These are phyloP conservation scores for Peronospora belbahrii DNA, from an alignment of 352 stramenopile genomes.

Conservation along the genomic window DNA sequence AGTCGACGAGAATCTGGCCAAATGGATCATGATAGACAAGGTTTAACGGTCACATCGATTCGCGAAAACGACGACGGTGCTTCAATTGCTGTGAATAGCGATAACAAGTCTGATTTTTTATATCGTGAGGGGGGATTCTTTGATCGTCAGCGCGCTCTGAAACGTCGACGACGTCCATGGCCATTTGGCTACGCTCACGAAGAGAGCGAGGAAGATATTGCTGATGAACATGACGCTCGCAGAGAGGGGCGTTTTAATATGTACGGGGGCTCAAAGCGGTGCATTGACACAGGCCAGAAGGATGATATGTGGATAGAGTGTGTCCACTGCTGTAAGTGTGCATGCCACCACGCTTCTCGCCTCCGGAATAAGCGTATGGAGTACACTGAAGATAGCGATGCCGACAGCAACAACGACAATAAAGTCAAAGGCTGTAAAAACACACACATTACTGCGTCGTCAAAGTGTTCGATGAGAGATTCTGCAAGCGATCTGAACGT, in stretches of 20 bases:
- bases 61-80: constrained; percentile 17
- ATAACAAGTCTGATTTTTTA: constrained; percentile 56
- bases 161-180: constrained; percentile 46
- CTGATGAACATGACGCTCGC: constrained; percentile 12
- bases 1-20: constrained; percentile 9
- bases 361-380: constrained; percentile 2
- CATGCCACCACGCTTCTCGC: constrained; percentile 23
- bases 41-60: constrained; percentile 10
- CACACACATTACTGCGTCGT: background rate
- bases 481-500: constrained; percentile 6
- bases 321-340: constrained; percentile 36
- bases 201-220: constrained; percentile 22
- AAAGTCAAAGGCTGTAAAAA: background rate
- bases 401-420: background rate
- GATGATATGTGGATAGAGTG: constrained; percentile 21
- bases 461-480: background rate
- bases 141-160: constrained; percentile 56
- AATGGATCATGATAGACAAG: constrained; percentile 11
- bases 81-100: constrained; percentile 11
- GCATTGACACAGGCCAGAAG: constrained; percentile 6
- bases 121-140: constrained; percentile 78
- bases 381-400: constrained; percentile 1
- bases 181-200: constrained; percentile 45
- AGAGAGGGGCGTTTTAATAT: constrained; percentile 7
- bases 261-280: constrained; percentile 7